Base-by-base conservation (phyloP, 1,284 basidiomycete species). In the Pisolithus thermaeus region DNA sequence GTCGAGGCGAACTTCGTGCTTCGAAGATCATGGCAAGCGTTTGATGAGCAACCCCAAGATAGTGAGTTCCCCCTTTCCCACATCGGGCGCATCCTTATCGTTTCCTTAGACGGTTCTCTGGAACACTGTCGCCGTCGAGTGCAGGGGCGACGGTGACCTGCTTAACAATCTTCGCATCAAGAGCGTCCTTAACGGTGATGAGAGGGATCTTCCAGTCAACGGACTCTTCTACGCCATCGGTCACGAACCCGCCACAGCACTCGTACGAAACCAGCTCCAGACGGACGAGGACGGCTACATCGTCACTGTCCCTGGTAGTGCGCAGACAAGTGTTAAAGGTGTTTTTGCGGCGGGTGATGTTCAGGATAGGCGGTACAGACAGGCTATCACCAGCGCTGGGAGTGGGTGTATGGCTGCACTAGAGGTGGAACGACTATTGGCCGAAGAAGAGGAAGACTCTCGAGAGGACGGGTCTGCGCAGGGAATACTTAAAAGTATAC, bases 331-430 rank as follows among this genome's bases (percentile, higher is more conserved):
- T 52, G 84, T 99, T 58, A 89, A 87, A 68, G 96, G 96, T 59
- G 92, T 99, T 35, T 99, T 95, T 69, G 96, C 97, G 0, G 96
- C 96, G n/a, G 96, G 97, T 58, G 97, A 99, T 64, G 96, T 99
- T 0, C 97, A 98, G 73, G 96, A 99, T 69, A 98, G 97, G 75
- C 79, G 87, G 53, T 98, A 96, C 70, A 76, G 95, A 45, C 96
- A 98, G 73, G 94, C 94, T 25, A 93, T 97, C 69, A 97, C 94
- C 20, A 89, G 84, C 59, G 94, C 94, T 20, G 93, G 93, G 25
- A 92, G 87, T 53, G 93, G 92, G 0, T 97, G 94, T 66, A 94
- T 97, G 86, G 94, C 95, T 46, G 96, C 93, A 3, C 76, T 99
- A 28, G 94, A 97, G 71, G 93, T 87, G 1, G 95, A 98, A 75